Percentiles rank a stretch among this genome's conserved stretches.
Evolutionary conservation across 192 early-diverging fungal genomes (phyloP).

Genomic region (Podila epigama): DNA sequence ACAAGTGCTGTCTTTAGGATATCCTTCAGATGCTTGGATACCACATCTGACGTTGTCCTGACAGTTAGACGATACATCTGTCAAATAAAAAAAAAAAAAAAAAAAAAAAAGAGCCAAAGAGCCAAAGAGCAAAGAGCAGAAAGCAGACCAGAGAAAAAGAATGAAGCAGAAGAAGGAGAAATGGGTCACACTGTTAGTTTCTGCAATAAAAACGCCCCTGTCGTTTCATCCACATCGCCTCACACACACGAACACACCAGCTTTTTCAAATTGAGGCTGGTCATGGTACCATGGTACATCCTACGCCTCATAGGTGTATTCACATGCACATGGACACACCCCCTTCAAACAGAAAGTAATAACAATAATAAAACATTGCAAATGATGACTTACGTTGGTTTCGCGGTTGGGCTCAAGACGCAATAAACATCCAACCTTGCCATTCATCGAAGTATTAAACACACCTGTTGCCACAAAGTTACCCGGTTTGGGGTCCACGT

Average conservation of each 20-base stretch:
- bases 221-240: no score
- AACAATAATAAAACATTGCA: neutral
- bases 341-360: neutral
- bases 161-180: no score
- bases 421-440: conserved; percentile 91
- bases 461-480: conserved; percentile 94
- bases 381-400: conserved; percentile 68
- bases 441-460: conserved; percentile 72
- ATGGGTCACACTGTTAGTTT: no score
- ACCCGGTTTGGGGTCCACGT: conserved; percentile 87
- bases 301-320: no score
- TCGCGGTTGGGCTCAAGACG: conserved; percentile 88
- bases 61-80: conserved; percentile 91
- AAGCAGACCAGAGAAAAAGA: no score
- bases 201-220: no score
- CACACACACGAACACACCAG: no score
- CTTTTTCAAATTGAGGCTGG: no score
- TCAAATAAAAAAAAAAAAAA: neutral
- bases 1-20: conserved; percentile 52
- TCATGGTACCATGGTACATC: no score
- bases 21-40: conserved; percentile 64
- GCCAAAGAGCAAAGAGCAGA: no score
- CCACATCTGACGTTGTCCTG: conserved; percentile 83
- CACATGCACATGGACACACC: no score
- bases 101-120: no score